Evolutionary conservation across 768 basidiomycete species (phyloP), one percentile per base, ranked within the genome.

Genomic region (Serpula lacrymans): DNA sequence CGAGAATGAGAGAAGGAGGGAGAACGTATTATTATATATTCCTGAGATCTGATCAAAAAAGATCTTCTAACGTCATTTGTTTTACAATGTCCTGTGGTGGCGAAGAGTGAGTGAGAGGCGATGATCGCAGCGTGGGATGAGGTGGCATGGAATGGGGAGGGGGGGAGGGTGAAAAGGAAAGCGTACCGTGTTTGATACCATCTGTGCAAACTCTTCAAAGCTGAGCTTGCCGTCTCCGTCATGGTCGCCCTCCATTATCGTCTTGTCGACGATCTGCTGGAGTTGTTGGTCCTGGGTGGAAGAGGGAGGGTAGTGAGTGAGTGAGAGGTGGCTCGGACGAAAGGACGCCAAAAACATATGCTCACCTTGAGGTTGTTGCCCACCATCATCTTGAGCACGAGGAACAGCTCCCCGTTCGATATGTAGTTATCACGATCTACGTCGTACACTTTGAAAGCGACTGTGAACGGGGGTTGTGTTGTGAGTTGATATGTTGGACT

Each of bases 361-460:
- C 63, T 44, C 34, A 92, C 92, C 75, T 99, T 99, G 54, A 99
- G 71, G 65, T 99, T 99, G 64, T 88, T 97, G 24, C 96, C 96
- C 36, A 98, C 96, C 96, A 99, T 99, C 91, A 98, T 98, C 77
- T 99, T 99, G 49, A 99, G 71, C 27, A 99, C 96, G 34, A 99
- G 70, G 71, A 97, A 99, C 22, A 99, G 79, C 65, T 99, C 96
- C 41, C 96, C 96, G 57, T 99, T 99, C 10, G 93, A 96, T 62
- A 99, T 99, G 67, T 66, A 99, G 6, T 92, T 93, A 57, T 99
- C 96, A 37, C 96, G 78, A 62, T 99, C 96, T 59, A 99, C 90
- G 59, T 99, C 96, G 54, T 99, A 99, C 37, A 99, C 96, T 62
- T 98, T 98, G 81, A 99, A 99, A 18, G 96, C 96, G 57, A 99